Evolutionary conservation across 2,329 filamentous ascomycete species (phyloP).

Genomic region (Penicillium sp.): DNA sequence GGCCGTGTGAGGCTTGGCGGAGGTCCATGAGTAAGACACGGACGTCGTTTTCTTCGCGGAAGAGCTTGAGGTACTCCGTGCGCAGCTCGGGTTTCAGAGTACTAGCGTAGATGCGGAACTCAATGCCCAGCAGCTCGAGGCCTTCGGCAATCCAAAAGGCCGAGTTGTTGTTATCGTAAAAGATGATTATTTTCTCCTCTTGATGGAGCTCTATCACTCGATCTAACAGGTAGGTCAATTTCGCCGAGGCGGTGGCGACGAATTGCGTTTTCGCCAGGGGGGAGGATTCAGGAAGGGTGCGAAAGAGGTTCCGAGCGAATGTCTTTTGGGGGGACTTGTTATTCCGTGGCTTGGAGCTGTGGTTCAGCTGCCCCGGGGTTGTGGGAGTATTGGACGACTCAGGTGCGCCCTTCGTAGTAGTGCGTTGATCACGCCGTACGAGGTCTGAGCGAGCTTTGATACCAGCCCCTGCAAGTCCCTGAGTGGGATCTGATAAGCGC

Average conservation of each 20-base stretch:
- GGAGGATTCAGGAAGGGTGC: conserved; percentile 40
- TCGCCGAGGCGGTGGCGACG: conserved; percentile 78
- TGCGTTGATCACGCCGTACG: conserved; percentile 16
- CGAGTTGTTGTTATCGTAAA: conserved; percentile 84
- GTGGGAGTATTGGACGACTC: conserved; percentile 15
- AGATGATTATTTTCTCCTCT: conserved; percentile 82
- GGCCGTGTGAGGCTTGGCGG: conserved; percentile 79
- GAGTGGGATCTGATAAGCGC: conserved; percentile 34
- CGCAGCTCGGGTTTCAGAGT: conserved; percentile 60
- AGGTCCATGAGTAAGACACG: conserved; percentile 88
- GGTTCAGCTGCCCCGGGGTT: conserved; percentile 19
- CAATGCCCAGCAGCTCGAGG: conserved; percentile 67
- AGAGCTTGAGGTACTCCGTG: conserved; percentile 72
- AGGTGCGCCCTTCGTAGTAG: conserved; percentile 14
- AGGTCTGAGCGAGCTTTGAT: conserved; percentile 36
- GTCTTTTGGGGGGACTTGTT: conserved; percentile 31
- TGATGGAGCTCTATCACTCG: conserved; percentile 65
- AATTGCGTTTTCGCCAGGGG: conserved; percentile 61
- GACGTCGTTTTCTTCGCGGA: conserved; percentile 67
- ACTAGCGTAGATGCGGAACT: conserved; percentile 57
- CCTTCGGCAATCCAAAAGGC: conserved; percentile 82
- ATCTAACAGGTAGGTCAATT: conserved; percentile 80
- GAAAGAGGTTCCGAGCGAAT: conserved; percentile 28
- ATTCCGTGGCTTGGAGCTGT: conserved; percentile 27
- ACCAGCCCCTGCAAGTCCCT: conserved; percentile 43